These are phyloP conservation scores for Diaporthe citrichinensis DNA, from an alignment of 2,329 filamentous ascomycete species.

Conservation along the genomic window DNA sequence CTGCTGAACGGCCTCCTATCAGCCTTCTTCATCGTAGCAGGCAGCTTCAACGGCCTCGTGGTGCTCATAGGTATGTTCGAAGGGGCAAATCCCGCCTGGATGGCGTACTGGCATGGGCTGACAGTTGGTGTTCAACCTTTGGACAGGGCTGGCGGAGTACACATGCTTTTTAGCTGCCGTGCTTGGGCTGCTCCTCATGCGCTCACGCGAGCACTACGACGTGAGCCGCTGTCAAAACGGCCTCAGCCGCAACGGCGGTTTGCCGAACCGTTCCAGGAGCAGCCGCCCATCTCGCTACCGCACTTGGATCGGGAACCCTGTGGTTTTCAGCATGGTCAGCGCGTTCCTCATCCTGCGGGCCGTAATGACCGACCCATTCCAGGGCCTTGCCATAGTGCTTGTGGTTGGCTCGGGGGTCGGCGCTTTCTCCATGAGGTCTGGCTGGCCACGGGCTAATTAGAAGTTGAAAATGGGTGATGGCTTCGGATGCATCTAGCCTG, in stretches of 20 bases:
- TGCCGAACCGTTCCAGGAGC: slow-evolving; percentile 7
- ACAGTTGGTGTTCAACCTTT: neutral
- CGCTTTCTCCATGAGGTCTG: slow-evolving; percentile 46
- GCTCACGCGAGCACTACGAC: slow-evolving; percentile 42
- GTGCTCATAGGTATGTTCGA: neutral
- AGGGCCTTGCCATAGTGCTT: slow-evolving; percentile 48
- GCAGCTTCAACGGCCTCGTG: slow-evolving; percentile 14
- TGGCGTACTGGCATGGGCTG: neutral
- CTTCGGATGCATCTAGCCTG: slow-evolving; percentile 27
- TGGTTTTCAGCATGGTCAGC: slow-evolving; percentile 48
- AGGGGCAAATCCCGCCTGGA: neutral
- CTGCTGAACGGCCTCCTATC: slow-evolving; percentile 39
- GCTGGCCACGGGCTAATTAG: slow-evolving; percentile 41
- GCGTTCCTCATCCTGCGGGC: slow-evolving; percentile 48
- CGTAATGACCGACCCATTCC: slow-evolving; percentile 47
- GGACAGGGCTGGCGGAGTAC: slow-evolving; percentile 46
- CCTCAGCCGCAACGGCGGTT: slow-evolving; percentile 3
- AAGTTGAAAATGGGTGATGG: slow-evolving; percentile 12
- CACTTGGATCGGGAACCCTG: slow-evolving; percentile 47
- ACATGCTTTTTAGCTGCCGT: slow-evolving; percentile 47
- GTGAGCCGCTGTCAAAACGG: slow-evolving; percentile 22
- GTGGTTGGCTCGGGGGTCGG: slow-evolving; percentile 48
- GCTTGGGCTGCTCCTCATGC: slow-evolving; percentile 47
- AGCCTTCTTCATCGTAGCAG: slow-evolving; percentile 8
- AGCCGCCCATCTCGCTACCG: slow-evolving; percentile 40